Evolutionary conservation across 257 asterid species (phyloP), one percentile per base, ranked within the genome.

Genomic region (Echites panduratus): DNA sequence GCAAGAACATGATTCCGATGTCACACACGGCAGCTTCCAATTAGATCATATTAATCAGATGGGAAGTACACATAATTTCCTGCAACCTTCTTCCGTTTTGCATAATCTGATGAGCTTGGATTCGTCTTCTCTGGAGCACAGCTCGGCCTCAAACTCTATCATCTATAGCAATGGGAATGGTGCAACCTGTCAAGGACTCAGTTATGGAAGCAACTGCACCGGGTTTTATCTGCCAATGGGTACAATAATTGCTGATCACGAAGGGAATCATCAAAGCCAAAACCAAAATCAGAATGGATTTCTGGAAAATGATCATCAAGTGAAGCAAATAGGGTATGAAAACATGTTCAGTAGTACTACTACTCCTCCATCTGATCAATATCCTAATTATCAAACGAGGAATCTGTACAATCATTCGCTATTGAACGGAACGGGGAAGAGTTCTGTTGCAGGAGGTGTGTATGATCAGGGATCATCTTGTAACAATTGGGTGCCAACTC

Each of bases 81-180:
- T 82, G 41, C 92, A 85, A 26, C 75, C 85, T 7, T 2, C 56
- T 27, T 78, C 85, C 11, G 85, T 82, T 16, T 71, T 84, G 76
- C 90, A 82, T 57, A 84, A 83, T 75, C 82, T 85, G 2, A 82
- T 79, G 91, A 84, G 84, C 73, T 73, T 81, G 79, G 89, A 85
- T 75, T 77, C 88, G 9, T 72, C 83, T 9, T 70, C 79, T 7
- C 71, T 84, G 41, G 89, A 84, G 13, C 85, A 82, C 5, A 80
- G 77, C 72, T 70, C 77, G 5, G 82, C 79, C 20, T 78, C 82
- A 2, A 81, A 66, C 43, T 74, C 68, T 20, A 56, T 74, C 38
- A 74, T 74, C 58, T 66, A 74, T 8, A 19, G 66, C 47, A 38
- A 41, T 52, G 67, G 67, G 20, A 53, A 50, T 1, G 54, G 74